Percentiles rank a stretch among this genome's conserved stretches.
Evolutionary conservation across 225 moss, liverwort and hornwort genomes (phyloP).

Genomic region (Polytrichum formosum): DNA sequence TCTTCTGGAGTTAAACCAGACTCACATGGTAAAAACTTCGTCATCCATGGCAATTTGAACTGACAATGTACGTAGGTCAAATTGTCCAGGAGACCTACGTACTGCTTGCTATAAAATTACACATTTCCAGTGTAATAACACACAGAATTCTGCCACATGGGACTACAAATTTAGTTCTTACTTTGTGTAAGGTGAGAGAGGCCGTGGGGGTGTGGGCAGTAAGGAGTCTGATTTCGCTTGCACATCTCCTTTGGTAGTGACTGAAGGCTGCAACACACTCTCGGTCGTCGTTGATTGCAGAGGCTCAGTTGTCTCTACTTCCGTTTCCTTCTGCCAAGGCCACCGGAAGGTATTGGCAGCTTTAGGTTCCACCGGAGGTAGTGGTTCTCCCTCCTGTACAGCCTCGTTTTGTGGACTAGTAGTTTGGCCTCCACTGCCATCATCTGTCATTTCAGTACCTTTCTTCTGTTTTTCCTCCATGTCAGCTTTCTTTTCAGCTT

Average conservation of each 20-base stretch:
- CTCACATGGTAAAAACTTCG: too few relatives aligned
- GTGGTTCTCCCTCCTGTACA: conserved; percentile 17
- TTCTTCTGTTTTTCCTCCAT: conserved; percentile 12
- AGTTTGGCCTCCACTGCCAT: not conserved
- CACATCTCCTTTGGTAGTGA: not conserved
- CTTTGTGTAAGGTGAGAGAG: conserved; percentile 29
- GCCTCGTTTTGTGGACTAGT: conserved; percentile 13
- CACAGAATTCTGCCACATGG: too few relatives aligned
- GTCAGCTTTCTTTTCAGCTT: not conserved
- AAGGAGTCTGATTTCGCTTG: conserved; percentile 6
- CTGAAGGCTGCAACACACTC: not conserved
- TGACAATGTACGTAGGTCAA: too few relatives aligned
- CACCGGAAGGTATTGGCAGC: conserved; percentile 26
- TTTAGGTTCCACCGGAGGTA: conserved; percentile 1
- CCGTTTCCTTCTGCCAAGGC: conserved; percentile 33
- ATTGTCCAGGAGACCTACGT: too few relatives aligned
- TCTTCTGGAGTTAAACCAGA: too few relatives aligned
- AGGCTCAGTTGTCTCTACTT: conserved; percentile 2
- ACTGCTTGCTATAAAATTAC: too few relatives aligned
- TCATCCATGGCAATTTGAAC: too few relatives aligned
- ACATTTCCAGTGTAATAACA: too few relatives aligned
- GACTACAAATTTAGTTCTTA: not conserved
- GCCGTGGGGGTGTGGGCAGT: conserved; percentile 1
- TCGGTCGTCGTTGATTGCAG: conserved; percentile 1
- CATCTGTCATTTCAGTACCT: not conserved